Conservation (phyloP, 106 monocot genomes). For the Alisma plantagoaquatica region DNA sequence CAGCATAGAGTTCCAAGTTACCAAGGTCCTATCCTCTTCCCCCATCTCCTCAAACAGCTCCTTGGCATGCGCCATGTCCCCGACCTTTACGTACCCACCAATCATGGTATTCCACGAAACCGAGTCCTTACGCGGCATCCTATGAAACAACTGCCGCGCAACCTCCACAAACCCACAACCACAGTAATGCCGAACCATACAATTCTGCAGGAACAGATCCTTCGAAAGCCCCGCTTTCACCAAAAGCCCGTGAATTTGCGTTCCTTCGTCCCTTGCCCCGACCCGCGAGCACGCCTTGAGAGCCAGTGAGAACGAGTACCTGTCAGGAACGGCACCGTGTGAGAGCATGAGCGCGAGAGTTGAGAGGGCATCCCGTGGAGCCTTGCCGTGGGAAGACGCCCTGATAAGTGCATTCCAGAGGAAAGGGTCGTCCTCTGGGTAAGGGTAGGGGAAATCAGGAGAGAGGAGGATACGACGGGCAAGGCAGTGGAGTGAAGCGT, state of each 20-base stretch:
- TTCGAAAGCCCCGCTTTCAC: constrained; percentile 28
- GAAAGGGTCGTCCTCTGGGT: no score
- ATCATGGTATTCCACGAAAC: constrained; percentile 71
- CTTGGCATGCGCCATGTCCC: constrained; percentile 10
- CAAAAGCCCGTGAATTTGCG: constrained; percentile 32
- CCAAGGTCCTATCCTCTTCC: constrained; percentile 17
- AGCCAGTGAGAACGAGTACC: constrained; percentile 36
- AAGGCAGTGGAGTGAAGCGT: constrained; percentile 33
- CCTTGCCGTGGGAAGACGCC: constrained; percentile 27
- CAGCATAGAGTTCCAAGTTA: constrained; percentile 36
- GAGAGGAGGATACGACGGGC: no score
- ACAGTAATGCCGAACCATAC: constrained; percentile 50
- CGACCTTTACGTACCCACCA: constrained; percentile 7
- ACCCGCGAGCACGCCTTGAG: constrained; percentile 50
- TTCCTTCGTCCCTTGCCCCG: constrained; percentile 1
- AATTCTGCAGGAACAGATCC: constrained; percentile 50
- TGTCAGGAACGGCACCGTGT: constrained; percentile 8
- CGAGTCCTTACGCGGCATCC: constrained; percentile 49
- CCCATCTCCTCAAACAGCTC: constrained; percentile 32
- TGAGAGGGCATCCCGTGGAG: constrained; percentile 14
- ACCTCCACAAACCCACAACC: constrained; percentile 22
- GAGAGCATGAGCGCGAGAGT: constrained; percentile 24
- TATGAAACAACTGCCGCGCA: constrained; percentile 29
- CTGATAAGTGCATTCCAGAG: no score
- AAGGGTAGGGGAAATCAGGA: no score